These are phyloP conservation scores for Naganishia albida DNA, from an alignment of 1,284 basidiomycete species.

Conservation along the genomic window DNA sequence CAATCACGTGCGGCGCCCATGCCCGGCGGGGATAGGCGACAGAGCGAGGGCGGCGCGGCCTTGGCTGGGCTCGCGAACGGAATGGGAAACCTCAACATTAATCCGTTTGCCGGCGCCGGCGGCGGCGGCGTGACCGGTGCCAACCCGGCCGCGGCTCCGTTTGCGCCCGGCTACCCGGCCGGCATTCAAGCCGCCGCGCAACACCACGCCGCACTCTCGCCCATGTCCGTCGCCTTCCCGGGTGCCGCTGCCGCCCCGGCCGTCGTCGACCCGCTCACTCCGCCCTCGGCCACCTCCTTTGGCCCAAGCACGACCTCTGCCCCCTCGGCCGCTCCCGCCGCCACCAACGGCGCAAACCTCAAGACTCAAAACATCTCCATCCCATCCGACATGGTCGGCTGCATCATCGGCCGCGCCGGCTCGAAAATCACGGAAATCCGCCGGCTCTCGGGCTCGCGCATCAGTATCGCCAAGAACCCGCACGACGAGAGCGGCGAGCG, in stretches of 20 bases:
- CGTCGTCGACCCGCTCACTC: conserved; percentile 19
- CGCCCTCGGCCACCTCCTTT: conserved; percentile 3
- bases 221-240: conserved; percentile 29
- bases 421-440: conserved; percentile 99
- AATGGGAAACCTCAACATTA: conserved; percentile 11
- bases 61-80: conserved; percentile 16
- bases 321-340: conserved; percentile 37
- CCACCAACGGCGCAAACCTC: conserved; percentile 63
- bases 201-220: conserved; percentile 10
- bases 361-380: conserved; percentile 99
- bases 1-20: conserved; percentile 30
- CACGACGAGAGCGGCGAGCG: conserved; percentile 98
- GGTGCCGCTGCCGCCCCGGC: too few species aligned
- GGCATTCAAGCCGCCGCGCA: not conserved
- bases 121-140: too few species aligned
- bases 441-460: conserved; percentile 91
- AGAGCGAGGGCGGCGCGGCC: conserved; percentile 26
- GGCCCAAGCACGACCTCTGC: conserved; percentile 29
- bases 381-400: conserved; percentile 97
- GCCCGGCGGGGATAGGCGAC: conserved; percentile 29
- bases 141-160: conserved; percentile 15
- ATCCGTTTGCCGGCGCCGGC: conserved; percentile 13
- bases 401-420: conserved; percentile 94
- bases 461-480: conserved; percentile 96
- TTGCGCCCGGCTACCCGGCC: conserved; percentile 1